Evolutionary conservation across 2,329 filamentous ascomycete genomes (phyloP), one percentile per base, ranked within the genome.

Genomic region (Aureobasidium sp.): DNA sequence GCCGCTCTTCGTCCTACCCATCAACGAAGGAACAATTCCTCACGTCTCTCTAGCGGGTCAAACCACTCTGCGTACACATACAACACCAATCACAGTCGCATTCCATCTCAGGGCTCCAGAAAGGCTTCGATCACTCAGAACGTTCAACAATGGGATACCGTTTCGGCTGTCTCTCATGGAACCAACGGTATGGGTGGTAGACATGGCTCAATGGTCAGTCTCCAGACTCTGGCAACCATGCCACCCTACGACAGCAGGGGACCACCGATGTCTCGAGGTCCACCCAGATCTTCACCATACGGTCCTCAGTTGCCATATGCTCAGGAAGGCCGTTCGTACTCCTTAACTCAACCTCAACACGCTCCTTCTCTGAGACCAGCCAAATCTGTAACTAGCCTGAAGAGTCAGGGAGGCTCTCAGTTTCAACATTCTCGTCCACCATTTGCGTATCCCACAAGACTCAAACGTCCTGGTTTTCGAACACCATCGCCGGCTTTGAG

Each of bases 401-500:
- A 73, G 58, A 67, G 68, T 55, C 66, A 70, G 41, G 70, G 70
- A 19, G 62, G 64, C 37, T 61, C 63, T 41, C 62, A 63, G 22
- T 59, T 58, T 21, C 65, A 65, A 24, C 60, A 61, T 7, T 61
- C 66, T 60, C 63, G 64, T 41, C 71, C 68, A 22, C 68, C 70
- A 17, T 73, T 71, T 59, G 62, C 62, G 6, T 73, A 74, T 57
- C 71, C 70, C 2, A 67, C 66, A 47, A 65, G 71, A 40, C 64
- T 71, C 55, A 69, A 68, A 56, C 68, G 70, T 25, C 67, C 69
- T 12, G 68, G 68, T 12, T 69, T 71, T 57, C 66, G 72, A 17
- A 66, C 72, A 16, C 62, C 64, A 11, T 75, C 74, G 17, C 71
- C 73, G 30, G 69, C 71, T 6, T 58, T 71, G 63, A 74, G 70